Conservation (phyloP, 495 filamentous ascomycete species). For the Hyaloscypha finlandica region DNA sequence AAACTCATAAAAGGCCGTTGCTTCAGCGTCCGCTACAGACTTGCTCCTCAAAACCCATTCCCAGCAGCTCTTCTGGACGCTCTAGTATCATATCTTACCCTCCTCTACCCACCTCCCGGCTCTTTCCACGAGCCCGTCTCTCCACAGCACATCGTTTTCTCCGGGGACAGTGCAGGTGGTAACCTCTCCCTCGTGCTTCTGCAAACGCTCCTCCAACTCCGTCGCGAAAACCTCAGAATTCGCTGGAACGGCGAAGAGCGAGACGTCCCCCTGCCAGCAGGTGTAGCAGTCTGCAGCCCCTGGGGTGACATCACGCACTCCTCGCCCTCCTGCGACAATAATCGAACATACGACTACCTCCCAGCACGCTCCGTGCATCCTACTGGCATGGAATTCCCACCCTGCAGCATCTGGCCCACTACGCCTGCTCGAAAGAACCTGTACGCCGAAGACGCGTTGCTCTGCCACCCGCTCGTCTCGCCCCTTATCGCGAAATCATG, state of each 20-base stretch:
- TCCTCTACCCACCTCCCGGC: slow-evolving; percentile 76
- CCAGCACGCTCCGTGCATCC: slow-evolving; percentile 45
- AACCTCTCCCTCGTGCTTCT: slow-evolving; percentile 72
- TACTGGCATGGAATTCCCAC: slow-evolving; percentile 42
- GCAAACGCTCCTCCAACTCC: slow-evolving; percentile 72
- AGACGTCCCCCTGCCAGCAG: slow-evolving; percentile 69
- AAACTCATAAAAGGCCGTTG: slow-evolving; percentile 57
- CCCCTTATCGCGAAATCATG: slow-evolving; percentile 67
- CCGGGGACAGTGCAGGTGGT: slow-evolving; percentile 88
- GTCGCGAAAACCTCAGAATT: slow-evolving; percentile 52
- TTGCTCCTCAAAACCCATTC: slow-evolving; percentile 83
- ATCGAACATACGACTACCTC: slow-evolving; percentile 76
- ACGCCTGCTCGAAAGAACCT: slow-evolving; percentile 68
- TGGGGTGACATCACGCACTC: slow-evolving; percentile 80
- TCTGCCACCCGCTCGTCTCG: slow-evolving; percentile 75
- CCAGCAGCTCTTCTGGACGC: slow-evolving; percentile 82
- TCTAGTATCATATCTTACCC: slow-evolving; percentile 77
- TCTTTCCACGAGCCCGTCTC: slow-evolving; percentile 71
- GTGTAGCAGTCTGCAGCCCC: slow-evolving; percentile 62
- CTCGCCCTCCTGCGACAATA: slow-evolving; percentile 66
- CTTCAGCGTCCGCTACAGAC: slow-evolving; percentile 82
- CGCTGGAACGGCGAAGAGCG: slow-evolving; percentile 61
- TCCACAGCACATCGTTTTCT: slow-evolving; percentile 71
- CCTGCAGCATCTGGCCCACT: slow-evolving; percentile 70
- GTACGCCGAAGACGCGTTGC: slow-evolving; percentile 62